These are phyloP conservation scores for Carnegiea gigantea DNA, from an alignment of 179 eudicot genomes.

Conservation along the genomic window DNA sequence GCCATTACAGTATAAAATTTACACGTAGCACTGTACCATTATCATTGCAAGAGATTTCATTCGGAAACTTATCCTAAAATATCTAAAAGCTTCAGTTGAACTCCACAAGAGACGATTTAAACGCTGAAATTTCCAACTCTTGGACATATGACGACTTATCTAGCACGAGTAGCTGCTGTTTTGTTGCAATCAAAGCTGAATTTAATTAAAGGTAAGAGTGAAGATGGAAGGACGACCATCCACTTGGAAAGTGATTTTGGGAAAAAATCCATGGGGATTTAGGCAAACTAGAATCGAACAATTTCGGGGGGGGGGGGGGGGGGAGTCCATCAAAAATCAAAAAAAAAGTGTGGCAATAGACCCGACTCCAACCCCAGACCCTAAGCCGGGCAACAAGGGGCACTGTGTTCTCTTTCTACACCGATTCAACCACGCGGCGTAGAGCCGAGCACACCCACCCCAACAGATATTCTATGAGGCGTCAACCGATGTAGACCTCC, in stretches of 20 bases:
- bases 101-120: too few species aligned
- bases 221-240: background rate
- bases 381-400: background rate
- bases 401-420: background rate
- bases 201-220: background rate
- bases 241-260: background rate
- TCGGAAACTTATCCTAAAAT: too few species aligned
- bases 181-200: background rate
- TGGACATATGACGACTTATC: too few species aligned
- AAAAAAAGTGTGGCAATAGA: background rate
- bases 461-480: conserved; percentile 17
- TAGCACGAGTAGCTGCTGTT: background rate
- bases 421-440: conserved; percentile 23
- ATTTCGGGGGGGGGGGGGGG: background rate
- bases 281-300: background rate
- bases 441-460: background rate
- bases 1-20: too few species aligned
- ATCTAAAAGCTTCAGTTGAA: too few species aligned
- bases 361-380: background rate
- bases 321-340: background rate
- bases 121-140: too few species aligned
- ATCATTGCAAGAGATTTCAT: too few species aligned
- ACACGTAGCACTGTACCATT: too few species aligned
- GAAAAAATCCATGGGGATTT: background rate
- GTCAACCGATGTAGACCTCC: conserved; percentile 24